These are phyloP conservation scores for Fusarium sp. DNA, from an alignment of 2,329 filamentous ascomycete species.

Conservation along the genomic window DNA sequence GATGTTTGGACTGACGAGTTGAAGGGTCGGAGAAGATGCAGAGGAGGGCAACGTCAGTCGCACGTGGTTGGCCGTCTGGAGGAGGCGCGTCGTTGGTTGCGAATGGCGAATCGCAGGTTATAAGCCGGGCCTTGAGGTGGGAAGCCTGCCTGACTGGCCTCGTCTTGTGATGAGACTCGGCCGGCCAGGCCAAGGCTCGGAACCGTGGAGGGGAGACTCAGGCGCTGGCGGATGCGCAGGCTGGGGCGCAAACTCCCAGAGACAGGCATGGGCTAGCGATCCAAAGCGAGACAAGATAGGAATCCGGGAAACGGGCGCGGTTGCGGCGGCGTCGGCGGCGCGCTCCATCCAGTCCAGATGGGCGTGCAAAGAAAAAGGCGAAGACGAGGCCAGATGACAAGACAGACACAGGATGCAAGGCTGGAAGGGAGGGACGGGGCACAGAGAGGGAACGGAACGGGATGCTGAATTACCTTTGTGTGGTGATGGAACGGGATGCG, in stretches of 20 bases:
- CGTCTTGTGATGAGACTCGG: conserved; percentile 35
- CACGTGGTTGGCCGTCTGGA: conserved; percentile 62
- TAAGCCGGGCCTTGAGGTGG: conserved; percentile 35
- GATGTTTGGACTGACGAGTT: conserved; percentile 64
- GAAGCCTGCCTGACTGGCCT: conserved; percentile 30
- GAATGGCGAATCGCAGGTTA: conserved; percentile 42
- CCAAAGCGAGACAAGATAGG: conserved; percentile 34
- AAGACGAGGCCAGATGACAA: conserved; percentile 18
- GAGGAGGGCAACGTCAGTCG: conserved; percentile 56
- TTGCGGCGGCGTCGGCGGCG: conserved; percentile 8
- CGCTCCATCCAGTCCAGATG: conserved; percentile 9
- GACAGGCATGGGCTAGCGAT: conserved; percentile 17
- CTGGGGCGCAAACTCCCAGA: conserved; percentile 29
- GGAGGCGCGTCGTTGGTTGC: conserved; percentile 40
- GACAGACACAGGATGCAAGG: conserved; percentile 23
- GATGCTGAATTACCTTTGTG: conserved; percentile 41
- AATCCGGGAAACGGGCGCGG: conserved; percentile 28
- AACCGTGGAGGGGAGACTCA: conserved; percentile 25
- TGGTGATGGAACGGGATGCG: conserved; percentile 40
- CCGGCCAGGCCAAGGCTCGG: conserved; percentile 34
- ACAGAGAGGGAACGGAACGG: conserved; percentile 9
- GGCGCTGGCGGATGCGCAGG: conserved; percentile 13
- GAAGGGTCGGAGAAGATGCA: conserved; percentile 55
- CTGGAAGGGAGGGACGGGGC: conserved; percentile 17
- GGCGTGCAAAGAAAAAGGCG: conserved; percentile 16